Base-by-base conservation (phyloP, 139 green algal genomes). In the Desmodesmus armatus region DNA sequence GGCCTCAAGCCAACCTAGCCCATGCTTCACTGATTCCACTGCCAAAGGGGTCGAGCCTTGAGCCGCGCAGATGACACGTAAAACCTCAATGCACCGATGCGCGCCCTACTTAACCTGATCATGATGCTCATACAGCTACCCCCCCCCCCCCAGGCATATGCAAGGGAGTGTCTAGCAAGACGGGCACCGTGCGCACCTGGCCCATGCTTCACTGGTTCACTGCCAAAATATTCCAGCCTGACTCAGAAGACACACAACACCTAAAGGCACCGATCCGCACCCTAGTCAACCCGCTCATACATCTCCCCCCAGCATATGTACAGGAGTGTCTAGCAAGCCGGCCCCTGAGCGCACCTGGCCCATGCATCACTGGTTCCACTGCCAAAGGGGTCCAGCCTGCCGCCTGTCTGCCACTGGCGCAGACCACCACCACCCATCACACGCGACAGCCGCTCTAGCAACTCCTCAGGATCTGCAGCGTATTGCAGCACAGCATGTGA, bases 401-500 rank as follows among this genome's bases (percentile, higher is more conserved):
- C 43, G 21, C 71, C 43, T 41, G 69, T 79, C 71, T 60, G 41
- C 71, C 25, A 41, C 37, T 55, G 76, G 3, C 76, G 37, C 37
- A 71, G 37, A 15, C 41, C 35, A 25, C 67, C 67, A 51, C 55
- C 53, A 35, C 51, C 49, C 55, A 60, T 82, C 5, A 71, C 51
- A n/a, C 51, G 49, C 11, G 76, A 55, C 27, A 82, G 39, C 23
- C 37, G 13, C 55, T 82, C 55, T 7, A 72, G 25, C 25, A 72
- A 37, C 37, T 71, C 76, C 55, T 71, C 76, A 31, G 76, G 76
- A 17, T 43, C 76, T 82, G 73, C 73, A 67, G 73, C 73, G 29
- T 47, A 19, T 31, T 49, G 2, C 31, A 49, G 2, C 7, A 49
- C 66, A 27, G 66, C 66, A n/a, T n/a, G n/a, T n/a, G n/a, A n/a